phyloP scores from a whole-genome alignment of 192 early-diverging fungal species.

The Phlyctochytrium arcticum region DNA sequence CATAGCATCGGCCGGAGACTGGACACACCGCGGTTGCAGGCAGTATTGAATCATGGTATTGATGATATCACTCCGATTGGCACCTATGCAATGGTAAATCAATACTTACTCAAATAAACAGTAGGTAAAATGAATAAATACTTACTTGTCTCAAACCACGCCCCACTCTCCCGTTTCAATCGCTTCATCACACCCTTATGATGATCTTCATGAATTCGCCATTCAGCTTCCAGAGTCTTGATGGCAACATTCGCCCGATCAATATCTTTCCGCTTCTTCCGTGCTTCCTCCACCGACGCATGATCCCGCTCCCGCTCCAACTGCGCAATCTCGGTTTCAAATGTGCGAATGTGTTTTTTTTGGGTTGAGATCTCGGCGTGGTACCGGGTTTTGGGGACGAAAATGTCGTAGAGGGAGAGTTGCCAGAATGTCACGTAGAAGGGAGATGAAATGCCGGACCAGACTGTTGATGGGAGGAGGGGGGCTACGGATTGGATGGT shows the following conservation, averaged over 20 bases:
- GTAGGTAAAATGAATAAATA: too few relatives aligned
- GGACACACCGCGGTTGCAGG: constrained; percentile 61
- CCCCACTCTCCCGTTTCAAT: constrained; percentile 23
- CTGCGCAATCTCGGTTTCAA: constrained; percentile 37
- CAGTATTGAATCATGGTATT: constrained; percentile 63
- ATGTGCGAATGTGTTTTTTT: constrained; percentile 25
- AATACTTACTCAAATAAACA: too few relatives aligned
- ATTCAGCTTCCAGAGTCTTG: constrained; percentile 10
- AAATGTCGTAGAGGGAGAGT: constrained; percentile 69
- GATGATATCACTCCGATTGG: constrained; percentile 1
- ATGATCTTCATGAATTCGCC: constrained; percentile 31
- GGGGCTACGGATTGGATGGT: constrained; percentile 18
- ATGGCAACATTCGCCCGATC: neutral
- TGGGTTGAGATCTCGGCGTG: constrained; percentile 50
- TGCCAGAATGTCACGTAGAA: constrained; percentile 84
- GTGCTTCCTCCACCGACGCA: neutral
- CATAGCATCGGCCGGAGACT: constrained; percentile 66
- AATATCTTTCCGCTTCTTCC: constrained; percentile 21
- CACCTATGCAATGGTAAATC: too few relatives aligned
- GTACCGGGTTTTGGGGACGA: constrained; percentile 62
- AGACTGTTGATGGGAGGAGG: constrained; percentile 26
- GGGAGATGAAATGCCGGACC: constrained; percentile 45
- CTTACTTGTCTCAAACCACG: constrained; percentile 35
- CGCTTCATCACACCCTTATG: constrained; percentile 27
- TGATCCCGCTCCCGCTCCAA: constrained; percentile 1